Evolutionary conservation across 495 filamentous ascomycete genomes (phyloP).

Genomic region (Aspergillus incahuasiensis): DNA sequence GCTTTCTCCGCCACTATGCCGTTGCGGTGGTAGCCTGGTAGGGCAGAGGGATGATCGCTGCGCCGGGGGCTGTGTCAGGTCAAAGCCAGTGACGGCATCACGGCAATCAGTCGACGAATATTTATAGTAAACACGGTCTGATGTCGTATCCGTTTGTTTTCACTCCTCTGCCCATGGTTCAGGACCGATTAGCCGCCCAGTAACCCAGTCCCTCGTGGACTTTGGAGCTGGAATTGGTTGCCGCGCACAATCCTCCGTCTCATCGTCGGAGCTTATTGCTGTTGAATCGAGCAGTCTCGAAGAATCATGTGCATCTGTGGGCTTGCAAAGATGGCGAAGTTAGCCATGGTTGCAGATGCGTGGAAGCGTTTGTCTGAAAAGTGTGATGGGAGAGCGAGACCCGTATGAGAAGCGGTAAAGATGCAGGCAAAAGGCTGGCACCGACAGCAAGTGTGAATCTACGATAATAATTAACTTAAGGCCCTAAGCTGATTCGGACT

Average conservation of each 20-base stretch:
- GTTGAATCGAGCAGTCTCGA: not conserved
- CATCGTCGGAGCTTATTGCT: not conserved
- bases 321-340: not conserved
- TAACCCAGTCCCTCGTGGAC: slow-evolving; percentile 1
- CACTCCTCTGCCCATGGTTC: slow-evolving; percentile 8
- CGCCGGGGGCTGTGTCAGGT: slow-evolving; percentile 12
- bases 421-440: too few species aligned
- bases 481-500: too few species aligned
- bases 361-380: not conserved
- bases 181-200: slow-evolving; percentile 13
- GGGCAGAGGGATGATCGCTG: not conserved
- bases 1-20: not conserved
- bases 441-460: too few species aligned
- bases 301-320: not conserved
- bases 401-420: not conserved
- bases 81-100: slow-evolving; percentile 3
- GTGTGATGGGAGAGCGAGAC: not conserved
- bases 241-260: not conserved
- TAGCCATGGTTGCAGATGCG: not conserved
- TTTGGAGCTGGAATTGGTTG: not conserved
- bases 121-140: not conserved
- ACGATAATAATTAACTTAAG: too few species aligned
- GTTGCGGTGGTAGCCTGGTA: not conserved
- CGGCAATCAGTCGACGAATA: slow-evolving; percentile 1
- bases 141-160: not conserved